Percentiles rank a stretch among this genome's conserved stretches.
phyloP scores from a whole-genome alignment of 768 basidiomycete species.

The Saitozyma podzolica region DNA sequence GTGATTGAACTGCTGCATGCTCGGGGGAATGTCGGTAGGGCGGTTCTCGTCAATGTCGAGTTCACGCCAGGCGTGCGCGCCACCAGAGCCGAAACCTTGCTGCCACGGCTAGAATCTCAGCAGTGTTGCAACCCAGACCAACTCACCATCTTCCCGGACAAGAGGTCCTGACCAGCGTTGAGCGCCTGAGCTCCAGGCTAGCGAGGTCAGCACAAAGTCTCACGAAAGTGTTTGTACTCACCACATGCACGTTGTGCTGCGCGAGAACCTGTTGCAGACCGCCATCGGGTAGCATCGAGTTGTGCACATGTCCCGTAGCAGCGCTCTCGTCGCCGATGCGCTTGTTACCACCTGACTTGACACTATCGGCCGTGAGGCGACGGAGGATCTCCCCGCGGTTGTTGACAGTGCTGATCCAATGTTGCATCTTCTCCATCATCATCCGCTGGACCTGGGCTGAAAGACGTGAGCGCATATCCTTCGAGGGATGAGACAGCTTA shows the following conservation, averaged over 20 bases:
- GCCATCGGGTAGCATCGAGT: conserved; percentile 39
- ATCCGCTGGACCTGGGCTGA: conserved; percentile 42
- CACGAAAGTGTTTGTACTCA: conserved; percentile 16
- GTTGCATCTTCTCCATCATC: conserved; percentile 44
- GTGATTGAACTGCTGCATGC: conserved; percentile 5
- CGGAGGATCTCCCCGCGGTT: conserved; percentile 45
- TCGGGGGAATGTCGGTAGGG: conserved; percentile 10
- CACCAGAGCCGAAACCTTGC: conserved; percentile 50
- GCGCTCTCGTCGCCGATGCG: conserved; percentile 43
- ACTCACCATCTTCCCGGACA: conserved; percentile 46
- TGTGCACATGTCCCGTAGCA: conserved; percentile 43
- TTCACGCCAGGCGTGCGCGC: conserved; percentile 47
- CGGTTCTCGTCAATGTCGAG: conserved; percentile 21
- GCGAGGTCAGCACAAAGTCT: conserved; percentile 4
- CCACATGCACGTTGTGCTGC: conserved; percentile 49
- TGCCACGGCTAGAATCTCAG: conserved; percentile 42
- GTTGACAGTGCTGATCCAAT: conserved; percentile 32
- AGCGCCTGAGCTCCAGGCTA: conserved; percentile 49
- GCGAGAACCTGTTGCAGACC: conserved; percentile 48
- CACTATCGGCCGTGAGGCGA: conserved; percentile 40
- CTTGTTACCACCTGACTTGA: conserved; percentile 42
- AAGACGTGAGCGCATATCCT: conserved; percentile 1
- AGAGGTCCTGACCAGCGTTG: conserved; percentile 50
- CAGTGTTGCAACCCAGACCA: no score
- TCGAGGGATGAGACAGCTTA: conserved; percentile 8